A percentile compares a stretch with the other conserved stretches of the same genome.
Conservation (phyloP, 768 basidiomycete genomes). For the Panellus pusillus region DNA sequence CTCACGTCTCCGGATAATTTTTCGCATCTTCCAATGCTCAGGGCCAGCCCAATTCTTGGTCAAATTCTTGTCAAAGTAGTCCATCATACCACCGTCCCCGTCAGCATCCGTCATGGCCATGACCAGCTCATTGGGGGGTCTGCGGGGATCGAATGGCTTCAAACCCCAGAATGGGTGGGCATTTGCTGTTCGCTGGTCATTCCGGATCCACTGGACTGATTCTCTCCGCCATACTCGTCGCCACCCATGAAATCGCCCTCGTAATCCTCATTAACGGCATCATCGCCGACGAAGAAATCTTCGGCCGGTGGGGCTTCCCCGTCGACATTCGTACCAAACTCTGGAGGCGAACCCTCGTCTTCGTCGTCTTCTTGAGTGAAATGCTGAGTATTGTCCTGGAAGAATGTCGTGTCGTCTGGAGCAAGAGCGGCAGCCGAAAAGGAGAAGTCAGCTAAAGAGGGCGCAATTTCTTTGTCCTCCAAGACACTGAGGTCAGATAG, state of each 20-base stretch:
- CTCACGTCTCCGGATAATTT: constrained; percentile 76
- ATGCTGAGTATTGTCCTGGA: constrained; percentile 51
- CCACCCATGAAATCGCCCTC: constrained; percentile 40
- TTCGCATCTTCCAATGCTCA: constrained; percentile 95
- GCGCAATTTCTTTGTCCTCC: constrained; percentile 73
- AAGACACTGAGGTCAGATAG: constrained; percentile 67
- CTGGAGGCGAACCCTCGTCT: constrained; percentile 28
- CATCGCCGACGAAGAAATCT: constrained; percentile 70
- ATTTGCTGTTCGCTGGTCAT: constrained; percentile 38
- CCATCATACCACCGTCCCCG: constrained; percentile 60
- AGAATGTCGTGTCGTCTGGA: constrained; percentile 63
- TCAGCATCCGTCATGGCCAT: constrained; percentile 79
- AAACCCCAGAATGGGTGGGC: constrained; percentile 47
- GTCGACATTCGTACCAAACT: constrained; percentile 43
- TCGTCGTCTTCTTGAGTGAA: constrained; percentile 43
- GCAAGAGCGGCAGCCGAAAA: constrained; percentile 70
- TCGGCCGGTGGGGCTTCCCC: constrained; percentile 42
- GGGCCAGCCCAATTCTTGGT: constrained; percentile 98
- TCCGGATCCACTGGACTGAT: constrained; percentile 45
- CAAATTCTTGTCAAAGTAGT: constrained; percentile 87
- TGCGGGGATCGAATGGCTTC: constrained; percentile 84
- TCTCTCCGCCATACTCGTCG: constrained; percentile 44
- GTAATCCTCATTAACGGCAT: constrained; percentile 52
- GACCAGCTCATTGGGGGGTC: constrained; percentile 73
- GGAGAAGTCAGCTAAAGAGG: constrained; percentile 77